A percentile compares a stretch with the other conserved stretches of the same genome.
Evolutionary conservation across 2,329 filamentous ascomycete species (phyloP).

Genomic region (Hypoxylon sp.): DNA sequence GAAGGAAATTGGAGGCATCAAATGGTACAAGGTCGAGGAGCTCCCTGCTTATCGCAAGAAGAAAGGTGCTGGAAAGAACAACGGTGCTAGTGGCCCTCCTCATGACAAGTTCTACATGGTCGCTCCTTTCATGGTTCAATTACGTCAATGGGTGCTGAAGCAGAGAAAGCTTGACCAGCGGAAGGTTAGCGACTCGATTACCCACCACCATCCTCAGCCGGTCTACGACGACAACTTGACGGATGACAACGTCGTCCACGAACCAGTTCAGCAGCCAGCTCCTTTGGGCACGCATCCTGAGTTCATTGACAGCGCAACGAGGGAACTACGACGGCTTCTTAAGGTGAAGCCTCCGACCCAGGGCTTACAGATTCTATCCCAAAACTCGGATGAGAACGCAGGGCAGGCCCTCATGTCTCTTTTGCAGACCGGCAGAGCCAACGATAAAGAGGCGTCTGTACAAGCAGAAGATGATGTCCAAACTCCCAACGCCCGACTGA

Average conservation of each 20-base stretch:
- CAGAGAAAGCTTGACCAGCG: slow-evolving; percentile 81
- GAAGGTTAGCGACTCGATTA: slow-evolving; percentile 56
- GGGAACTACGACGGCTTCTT: slow-evolving; percentile 68
- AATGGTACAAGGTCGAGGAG: slow-evolving; percentile 93
- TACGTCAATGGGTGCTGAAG: slow-evolving; percentile 92
- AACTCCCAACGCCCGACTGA: slow-evolving; percentile 66
- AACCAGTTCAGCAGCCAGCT: slow-evolving; percentile 54
- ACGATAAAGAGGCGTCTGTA: slow-evolving; percentile 46
- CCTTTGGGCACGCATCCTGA: slow-evolving; percentile 49
- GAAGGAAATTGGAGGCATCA: slow-evolving; percentile 97
- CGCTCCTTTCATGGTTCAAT: slow-evolving; percentile 85
- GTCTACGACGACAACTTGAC: slow-evolving; percentile 70
- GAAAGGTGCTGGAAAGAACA: slow-evolving; percentile 68
- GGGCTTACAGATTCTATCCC: slow-evolving; percentile 58
- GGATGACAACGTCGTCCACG: slow-evolving; percentile 71
- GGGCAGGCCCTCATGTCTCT: slow-evolving; percentile 69
- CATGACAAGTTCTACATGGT: slow-evolving; percentile 98
- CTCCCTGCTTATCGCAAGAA: slow-evolving; percentile 84
- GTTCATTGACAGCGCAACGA: slow-evolving; percentile 49
- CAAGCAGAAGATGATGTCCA: slow-evolving; percentile 52
- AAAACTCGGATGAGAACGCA: slow-evolving; percentile 57
- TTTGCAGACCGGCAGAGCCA: slow-evolving; percentile 59
- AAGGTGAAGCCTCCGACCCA: slow-evolving; percentile 69
- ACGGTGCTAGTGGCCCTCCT: slow-evolving; percentile 69
- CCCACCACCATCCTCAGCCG: slow-evolving; percentile 61